Evolutionary conservation across 2,329 filamentous ascomycete genomes (phyloP).

Genomic region (Celoporthe dispersa): DNA sequence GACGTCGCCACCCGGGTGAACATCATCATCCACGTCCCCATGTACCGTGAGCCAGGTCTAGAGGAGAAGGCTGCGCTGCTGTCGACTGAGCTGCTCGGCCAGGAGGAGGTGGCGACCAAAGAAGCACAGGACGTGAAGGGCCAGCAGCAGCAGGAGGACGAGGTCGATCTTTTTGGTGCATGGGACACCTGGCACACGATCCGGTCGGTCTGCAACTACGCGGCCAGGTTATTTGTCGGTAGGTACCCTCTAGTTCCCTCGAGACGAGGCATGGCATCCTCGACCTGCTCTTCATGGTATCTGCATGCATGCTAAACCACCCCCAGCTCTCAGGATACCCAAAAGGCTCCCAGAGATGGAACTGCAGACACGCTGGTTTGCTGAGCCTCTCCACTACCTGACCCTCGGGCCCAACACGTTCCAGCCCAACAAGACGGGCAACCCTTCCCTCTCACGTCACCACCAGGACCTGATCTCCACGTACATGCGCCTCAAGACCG

Average conservation of each 20-base stretch:
- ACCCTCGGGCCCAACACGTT: slow-evolving; percentile 60
- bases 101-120: slow-evolving; percentile 36
- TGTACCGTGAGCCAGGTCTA: slow-evolving; percentile 73
- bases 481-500: slow-evolving; percentile 67
- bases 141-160: slow-evolving; percentile 35
- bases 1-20: slow-evolving; percentile 75
- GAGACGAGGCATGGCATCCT: no score
- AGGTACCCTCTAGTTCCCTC: slow-evolving; percentile 46
- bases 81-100: slow-evolving; percentile 45
- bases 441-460: slow-evolving; percentile 62
- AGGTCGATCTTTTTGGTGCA: slow-evolving; percentile 72
- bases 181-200: slow-evolving; percentile 97
- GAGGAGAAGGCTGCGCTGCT: slow-evolving; percentile 59
- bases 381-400: slow-evolving; percentile 68
- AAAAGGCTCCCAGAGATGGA: slow-evolving; percentile 61
- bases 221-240: slow-evolving; percentile 81
- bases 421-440: slow-evolving; percentile 62
- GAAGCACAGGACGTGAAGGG: background rate
- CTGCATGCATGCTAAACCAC: background rate
- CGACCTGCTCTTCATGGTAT: no score
- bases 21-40: slow-evolving; percentile 80
- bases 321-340: slow-evolving; percentile 58
- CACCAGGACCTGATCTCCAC: slow-evolving; percentile 65
- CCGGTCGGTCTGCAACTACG: slow-evolving; percentile 84
- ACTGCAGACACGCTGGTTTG: slow-evolving; percentile 70